phyloP scores from a whole-genome alignment of 2,329 filamentous ascomycete species.

The Xylariaceae sp. region DNA sequence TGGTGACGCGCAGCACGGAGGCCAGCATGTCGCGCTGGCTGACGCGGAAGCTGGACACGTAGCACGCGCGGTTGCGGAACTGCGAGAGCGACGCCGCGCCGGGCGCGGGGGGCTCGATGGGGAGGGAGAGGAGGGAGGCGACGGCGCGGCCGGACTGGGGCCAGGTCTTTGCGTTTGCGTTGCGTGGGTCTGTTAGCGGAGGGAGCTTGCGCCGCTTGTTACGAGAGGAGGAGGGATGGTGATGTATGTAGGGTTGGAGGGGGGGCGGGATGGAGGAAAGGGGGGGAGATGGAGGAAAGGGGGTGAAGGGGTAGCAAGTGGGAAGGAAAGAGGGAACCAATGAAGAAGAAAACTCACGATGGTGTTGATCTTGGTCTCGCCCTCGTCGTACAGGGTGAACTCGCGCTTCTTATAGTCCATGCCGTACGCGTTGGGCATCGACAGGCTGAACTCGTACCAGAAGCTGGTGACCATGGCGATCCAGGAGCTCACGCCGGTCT shows the following conservation, averaged over 20 bases:
- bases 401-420: conserved; percentile 37
- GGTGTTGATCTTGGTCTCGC: conserved; percentile 46
- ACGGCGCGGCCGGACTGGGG: conserved; percentile 38
- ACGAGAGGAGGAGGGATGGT: too few relatives aligned
- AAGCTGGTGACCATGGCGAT: conserved; percentile 37
- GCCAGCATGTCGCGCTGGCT: conserved; percentile 60
- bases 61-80: conserved; percentile 42
- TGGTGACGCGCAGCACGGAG: conserved; percentile 50
- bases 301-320: too few relatives aligned
- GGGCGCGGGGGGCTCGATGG: conserved; percentile 27
- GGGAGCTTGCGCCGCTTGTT: too few relatives aligned
- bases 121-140: conserved; percentile 41
- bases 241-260: too few relatives aligned
- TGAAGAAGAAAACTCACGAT: conserved; percentile 46
- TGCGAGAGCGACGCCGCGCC: conserved; percentile 31
- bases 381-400: conserved; percentile 47
- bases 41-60: conserved; percentile 48
- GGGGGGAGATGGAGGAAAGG: too few relatives aligned
- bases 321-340: too few relatives aligned
- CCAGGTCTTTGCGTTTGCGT: conserved; percentile 20
- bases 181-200: conserved; percentile 36
- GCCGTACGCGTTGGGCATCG: conserved; percentile 33
- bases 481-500: conserved; percentile 32
- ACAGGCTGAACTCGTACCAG: conserved; percentile 49
- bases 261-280: too few relatives aligned